Evolutionary conservation across 352 stramenopile genomes (phyloP), one percentile per base, ranked within the genome.

Genomic region (Phytophthora vignae): DNA sequence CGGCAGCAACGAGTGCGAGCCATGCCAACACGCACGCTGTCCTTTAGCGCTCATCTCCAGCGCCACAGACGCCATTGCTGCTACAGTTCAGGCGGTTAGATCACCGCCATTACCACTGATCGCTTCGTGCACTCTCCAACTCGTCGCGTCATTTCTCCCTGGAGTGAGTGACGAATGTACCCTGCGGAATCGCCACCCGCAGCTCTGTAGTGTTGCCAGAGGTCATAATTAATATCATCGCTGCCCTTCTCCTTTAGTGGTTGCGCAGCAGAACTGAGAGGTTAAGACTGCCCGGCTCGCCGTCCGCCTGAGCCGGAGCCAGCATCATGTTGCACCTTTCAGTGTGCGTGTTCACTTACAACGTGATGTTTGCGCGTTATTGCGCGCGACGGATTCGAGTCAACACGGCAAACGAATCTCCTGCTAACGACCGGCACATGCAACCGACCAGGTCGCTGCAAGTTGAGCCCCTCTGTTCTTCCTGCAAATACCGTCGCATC

Each of bases 271-370:
- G 40, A 21, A n/a, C 17, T 49, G 40, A 49, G 40, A n/a, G 36
- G 11, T 46, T 46, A 31, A 50, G 33, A 38, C 29, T 60, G 40
- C 40, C 29, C 36, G 36, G 36, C 36, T 42, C 36, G 36, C 11
- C 36, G 4, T 49, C 40, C 40, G 19, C 17, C 15, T 53, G 38
- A 63, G 56, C 40, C 56, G 38, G 60, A 67, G 49, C 60, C 33
- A 60, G 50, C 38, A 36, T 6, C 33, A 61, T 67, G 48, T 21
- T 60, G 49, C 59, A 60, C 48, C 36, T 67, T 62, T 44, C 33
- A 67, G 38, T 61, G 50, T 50, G 29, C 38, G 61, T 68, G 61
- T 68, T 68, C n/a, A 40, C 40, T 22, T 54, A 44, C 40, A 54
- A 55, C 56, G 17, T 54, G 56, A 46, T 40, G 56, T 29, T 22